phyloP scores from a whole-genome alignment of 129 eudicot genomes.

The Lonicera japonica region DNA sequence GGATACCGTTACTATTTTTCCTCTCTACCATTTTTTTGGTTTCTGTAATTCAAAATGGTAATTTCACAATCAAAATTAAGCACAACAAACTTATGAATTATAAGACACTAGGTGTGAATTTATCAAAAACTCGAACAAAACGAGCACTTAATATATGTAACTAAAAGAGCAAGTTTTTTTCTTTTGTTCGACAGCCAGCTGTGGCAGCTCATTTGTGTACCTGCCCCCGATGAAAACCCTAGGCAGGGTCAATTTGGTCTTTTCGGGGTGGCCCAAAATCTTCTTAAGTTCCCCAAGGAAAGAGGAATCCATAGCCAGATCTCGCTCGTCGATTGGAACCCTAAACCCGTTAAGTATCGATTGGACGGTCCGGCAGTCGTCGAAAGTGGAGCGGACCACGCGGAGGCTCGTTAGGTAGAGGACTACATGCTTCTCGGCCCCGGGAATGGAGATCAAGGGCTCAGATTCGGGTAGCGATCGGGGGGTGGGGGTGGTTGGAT shows the following conservation, averaged over 20 bases:
- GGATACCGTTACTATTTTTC: no score
- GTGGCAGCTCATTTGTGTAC: no score
- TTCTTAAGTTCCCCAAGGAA: constrained; percentile 55
- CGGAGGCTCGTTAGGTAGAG: constrained; percentile 76
- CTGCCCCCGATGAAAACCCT: constrained; percentile 79
- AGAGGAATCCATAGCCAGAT: constrained; percentile 66
- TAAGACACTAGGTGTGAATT: no score
- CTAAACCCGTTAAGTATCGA: constrained; percentile 62
- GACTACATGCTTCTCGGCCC: constrained; percentile 49
- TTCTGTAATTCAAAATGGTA: no score
- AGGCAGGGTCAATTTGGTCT: constrained; percentile 46
- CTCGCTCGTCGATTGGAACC: constrained; percentile 81
- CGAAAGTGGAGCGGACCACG: constrained; percentile 81
- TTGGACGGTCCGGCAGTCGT: constrained; percentile 67
- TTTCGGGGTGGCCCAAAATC: constrained; percentile 30
- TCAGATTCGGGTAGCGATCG: background rate
- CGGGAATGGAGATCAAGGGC: constrained; percentile 32
- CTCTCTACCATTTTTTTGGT: no score
- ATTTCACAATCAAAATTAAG: no score
- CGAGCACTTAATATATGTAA: no score
- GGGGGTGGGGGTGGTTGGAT: no score
- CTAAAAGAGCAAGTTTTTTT: no score
- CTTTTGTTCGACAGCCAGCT: no score
- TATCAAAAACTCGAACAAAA: no score
- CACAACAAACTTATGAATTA: no score